These are phyloP conservation scores for Ogataea degrootiae DNA, from an alignment of 805 yeast genomes.

Conservation along the genomic window DNA sequence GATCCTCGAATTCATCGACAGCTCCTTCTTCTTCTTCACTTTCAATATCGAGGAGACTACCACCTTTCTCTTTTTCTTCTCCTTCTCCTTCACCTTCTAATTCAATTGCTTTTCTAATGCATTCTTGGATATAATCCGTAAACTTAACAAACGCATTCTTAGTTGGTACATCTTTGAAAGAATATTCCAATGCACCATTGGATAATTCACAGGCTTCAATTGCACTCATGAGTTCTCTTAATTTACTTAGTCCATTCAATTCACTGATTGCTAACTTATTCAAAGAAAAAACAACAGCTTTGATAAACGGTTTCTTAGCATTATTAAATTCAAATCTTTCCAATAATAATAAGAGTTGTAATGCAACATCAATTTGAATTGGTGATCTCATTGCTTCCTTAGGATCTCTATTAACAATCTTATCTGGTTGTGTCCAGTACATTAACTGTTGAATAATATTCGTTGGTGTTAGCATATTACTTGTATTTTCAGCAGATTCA, in stretches of 20 bases:
- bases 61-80: slow-evolving; percentile 11
- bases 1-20: no score
- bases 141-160: slow-evolving; percentile 23
- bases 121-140: slow-evolving; percentile 23
- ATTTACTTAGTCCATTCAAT: slow-evolving; percentile 14
- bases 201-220: slow-evolving; percentile 20
- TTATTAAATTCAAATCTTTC: slow-evolving; percentile 44
- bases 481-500: slow-evolving; percentile 25
- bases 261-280: slow-evolving; percentile 43
- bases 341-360: slow-evolving; percentile 49
- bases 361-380: slow-evolving; percentile 52
- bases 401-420: slow-evolving; percentile 46
- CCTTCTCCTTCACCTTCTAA: slow-evolving; percentile 15
- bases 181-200: slow-evolving; percentile 23
- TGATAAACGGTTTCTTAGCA: slow-evolving; percentile 43
- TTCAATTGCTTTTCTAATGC: neutral
- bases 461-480: slow-evolving; percentile 37
- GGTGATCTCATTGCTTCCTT: slow-evolving; percentile 38
- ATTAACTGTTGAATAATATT: slow-evolving; percentile 64
- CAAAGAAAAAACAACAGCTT: slow-evolving; percentile 47
- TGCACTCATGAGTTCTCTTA: slow-evolving; percentile 19
- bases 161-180: slow-evolving; percentile 21
- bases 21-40: slow-evolving; percentile 3
- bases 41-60: slow-evolving; percentile 16
- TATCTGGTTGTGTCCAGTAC: slow-evolving; percentile 81